Evolutionary conservation across 2,329 filamentous ascomycete species (phyloP), one percentile per base, ranked within the genome.

Genomic region (Beauveria bassiana): DNA sequence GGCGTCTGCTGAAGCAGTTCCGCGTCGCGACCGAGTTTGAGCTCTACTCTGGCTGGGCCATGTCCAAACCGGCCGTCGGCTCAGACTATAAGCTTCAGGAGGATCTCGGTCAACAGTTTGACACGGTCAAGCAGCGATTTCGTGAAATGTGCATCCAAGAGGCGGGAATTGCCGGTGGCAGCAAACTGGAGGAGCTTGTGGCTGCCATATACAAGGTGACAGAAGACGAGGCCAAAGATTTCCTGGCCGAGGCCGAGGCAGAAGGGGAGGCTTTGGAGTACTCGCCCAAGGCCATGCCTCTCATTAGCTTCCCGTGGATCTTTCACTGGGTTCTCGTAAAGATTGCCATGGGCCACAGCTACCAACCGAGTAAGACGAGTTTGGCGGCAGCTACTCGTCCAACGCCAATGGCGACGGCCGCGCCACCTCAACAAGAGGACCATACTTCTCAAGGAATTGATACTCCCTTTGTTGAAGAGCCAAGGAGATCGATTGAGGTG

Each of bases 251-350:
- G 26, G 24, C 16, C 10, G 43, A 58, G 5, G 57, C 45, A 18
- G 28, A 62, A 2, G 46, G 26, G 14, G 7, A 51, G 18, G 20
- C 14, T 3, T 18, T 43, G 12, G 31, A n/a, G 6, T 58, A 31
- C 22, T 49, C 34, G 14, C 20, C 47, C 64, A 73, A 12, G 68
- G 7, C 28, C 20, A 78, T 2, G 80, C 93, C 95, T 0, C 77
- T 98, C 9, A 95, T 97, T 67, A 95, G 88, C 63, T 98, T 97
- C 68, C 93, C 95, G 0, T 99, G 95, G 95, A 78, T 98, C 2
- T 96, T 98, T 65, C 80, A 86, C 14, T 80, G 82, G 50, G 83
- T 91, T 31, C 65, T 76, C 66, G 69, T 71, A 43, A 69, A 71
- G 16, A 67, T 76, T 34, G 72, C 68, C 5, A 65, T 65, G n/a